A percentile compares a stretch with the other conserved stretches of the same genome.
Conservation (phyloP, 768 basidiomycete species). For the Rhizopogon vinicolor region DNA sequence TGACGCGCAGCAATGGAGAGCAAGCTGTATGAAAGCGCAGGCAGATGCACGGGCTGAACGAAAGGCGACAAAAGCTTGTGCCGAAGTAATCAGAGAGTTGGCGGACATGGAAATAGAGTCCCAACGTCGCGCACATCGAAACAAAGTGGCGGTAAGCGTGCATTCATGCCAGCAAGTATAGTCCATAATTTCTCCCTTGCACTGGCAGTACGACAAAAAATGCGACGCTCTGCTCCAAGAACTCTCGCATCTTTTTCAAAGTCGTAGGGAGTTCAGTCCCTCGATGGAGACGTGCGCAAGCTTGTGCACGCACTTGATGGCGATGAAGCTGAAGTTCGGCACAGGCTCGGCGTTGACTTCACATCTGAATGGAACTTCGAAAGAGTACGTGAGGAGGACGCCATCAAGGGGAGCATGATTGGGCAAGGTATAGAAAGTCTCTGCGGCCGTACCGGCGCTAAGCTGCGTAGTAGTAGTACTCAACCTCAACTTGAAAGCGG, state of each 20-base stretch:
- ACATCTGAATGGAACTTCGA: neutral
- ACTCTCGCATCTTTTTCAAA: slow-evolving; percentile 2
- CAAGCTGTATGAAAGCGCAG: neutral
- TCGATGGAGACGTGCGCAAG: too few relatives aligned
- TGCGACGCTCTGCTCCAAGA: slow-evolving; percentile 15
- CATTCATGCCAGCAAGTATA: neutral
- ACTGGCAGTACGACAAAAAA: slow-evolving; percentile 19
- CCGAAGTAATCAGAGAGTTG: neutral
- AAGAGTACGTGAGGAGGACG: too few relatives aligned
- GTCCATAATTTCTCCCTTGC: neutral
- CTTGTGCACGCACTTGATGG: too few relatives aligned
- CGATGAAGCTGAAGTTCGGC: too few relatives aligned
- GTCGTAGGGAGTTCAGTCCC: too few relatives aligned
- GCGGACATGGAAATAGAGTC: slow-evolving; percentile 18
- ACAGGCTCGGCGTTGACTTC: too few relatives aligned
- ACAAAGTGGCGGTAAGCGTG: slow-evolving; percentile 18
- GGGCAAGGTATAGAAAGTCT: too few relatives aligned
- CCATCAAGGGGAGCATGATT: too few relatives aligned
- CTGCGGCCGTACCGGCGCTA: too few relatives aligned
- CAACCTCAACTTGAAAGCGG: too few relatives aligned
- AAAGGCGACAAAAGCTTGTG: neutral
- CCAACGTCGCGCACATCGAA: slow-evolving; percentile 12
- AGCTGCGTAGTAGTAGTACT: too few relatives aligned
- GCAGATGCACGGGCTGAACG: neutral
- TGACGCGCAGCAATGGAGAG: neutral